Percentiles rank a stretch among this genome's conserved stretches.
These are phyloP conservation scores for Phaeosphaeria sp. DNA, from an alignment of 2,329 filamentous ascomycete genomes.

Conservation along the genomic window DNA sequence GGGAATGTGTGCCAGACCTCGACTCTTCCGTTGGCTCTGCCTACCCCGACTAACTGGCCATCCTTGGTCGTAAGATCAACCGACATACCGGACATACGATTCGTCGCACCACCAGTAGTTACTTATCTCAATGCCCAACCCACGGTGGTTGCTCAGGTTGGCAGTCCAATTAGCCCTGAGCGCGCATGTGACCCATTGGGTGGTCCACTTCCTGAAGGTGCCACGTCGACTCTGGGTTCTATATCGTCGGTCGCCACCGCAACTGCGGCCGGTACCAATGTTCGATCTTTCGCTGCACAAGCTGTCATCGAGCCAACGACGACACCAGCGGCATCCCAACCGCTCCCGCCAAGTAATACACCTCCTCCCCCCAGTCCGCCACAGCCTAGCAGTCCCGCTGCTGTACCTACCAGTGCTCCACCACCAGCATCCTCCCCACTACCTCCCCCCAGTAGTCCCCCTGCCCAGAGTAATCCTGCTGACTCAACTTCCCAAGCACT, in stretches of 20 bases:
- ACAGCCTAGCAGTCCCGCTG: slow-evolving; percentile 18
- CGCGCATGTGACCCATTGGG: slow-evolving; percentile 42
- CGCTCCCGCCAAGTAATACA: slow-evolving; percentile 9
- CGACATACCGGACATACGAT: slow-evolving; percentile 27
- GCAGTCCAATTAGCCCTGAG: slow-evolving; percentile 30
- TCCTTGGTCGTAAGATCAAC: slow-evolving; percentile 28
- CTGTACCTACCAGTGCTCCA: slow-evolving; percentile 7
- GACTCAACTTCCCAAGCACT: slow-evolving; percentile 29
- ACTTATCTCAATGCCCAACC: slow-evolving; percentile 38
- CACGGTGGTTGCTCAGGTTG: slow-evolving; percentile 40
- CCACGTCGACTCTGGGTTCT: slow-evolving; percentile 14
- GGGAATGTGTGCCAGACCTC: slow-evolving; percentile 26
- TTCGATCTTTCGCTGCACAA: slow-evolving; percentile 3
- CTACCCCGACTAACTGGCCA: slow-evolving; percentile 34
- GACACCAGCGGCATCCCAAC: slow-evolving; percentile 7
- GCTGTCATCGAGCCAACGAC: slow-evolving; percentile 1
- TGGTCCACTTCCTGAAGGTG: slow-evolving; percentile 5
- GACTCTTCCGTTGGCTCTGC: slow-evolving; percentile 24
- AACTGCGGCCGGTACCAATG: slow-evolving; percentile 2
- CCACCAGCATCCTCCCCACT: slow-evolving; percentile 1
- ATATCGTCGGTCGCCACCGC: slow-evolving; percentile 11
- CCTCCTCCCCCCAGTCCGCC: slow-evolving; percentile 19
- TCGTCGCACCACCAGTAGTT: slow-evolving; percentile 37
- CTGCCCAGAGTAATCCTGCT: slow-evolving; percentile 29
- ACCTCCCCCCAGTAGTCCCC: slow-evolving; percentile 13